phyloP scores from a whole-genome alignment of 331 rosid genomes.

The Spiraea crenata region DNA sequence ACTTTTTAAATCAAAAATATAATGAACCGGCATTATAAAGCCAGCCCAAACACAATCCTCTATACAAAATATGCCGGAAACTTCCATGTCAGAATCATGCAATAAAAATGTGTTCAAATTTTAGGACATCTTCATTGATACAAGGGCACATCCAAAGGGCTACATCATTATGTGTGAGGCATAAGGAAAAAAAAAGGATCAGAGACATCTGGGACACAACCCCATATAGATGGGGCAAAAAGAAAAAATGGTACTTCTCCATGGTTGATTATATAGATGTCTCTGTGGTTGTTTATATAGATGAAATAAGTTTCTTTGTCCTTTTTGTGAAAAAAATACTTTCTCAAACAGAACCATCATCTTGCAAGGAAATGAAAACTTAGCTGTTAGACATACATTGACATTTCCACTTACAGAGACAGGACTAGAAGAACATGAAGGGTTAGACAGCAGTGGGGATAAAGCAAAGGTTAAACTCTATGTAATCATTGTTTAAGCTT shows the following conservation, averaged over 20 bases:
- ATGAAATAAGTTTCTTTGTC: neutral
- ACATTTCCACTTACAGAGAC: neutral
- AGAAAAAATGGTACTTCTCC: neutral
- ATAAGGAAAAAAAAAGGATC: neutral
- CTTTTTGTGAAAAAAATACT: neutral
- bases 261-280: neutral
- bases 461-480: neutral
- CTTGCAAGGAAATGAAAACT: neutral
- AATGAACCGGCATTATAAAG: neutral
- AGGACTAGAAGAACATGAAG: neutral
- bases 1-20: neutral
- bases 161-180: neutral
- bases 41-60: neutral
- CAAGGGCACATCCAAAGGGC: neutral
- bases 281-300: neutral
- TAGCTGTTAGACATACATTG: neutral
- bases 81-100: neutral
- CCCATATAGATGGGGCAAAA: neutral
- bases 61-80: neutral
- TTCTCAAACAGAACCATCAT: neutral
- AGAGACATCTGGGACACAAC: neutral
- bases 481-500: neutral
- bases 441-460: neutral
- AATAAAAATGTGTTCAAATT: neutral
- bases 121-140: neutral